Evolutionary conservation across 2,329 filamentous ascomycete species (phyloP).

Genomic region (Camillea tinctor): DNA sequence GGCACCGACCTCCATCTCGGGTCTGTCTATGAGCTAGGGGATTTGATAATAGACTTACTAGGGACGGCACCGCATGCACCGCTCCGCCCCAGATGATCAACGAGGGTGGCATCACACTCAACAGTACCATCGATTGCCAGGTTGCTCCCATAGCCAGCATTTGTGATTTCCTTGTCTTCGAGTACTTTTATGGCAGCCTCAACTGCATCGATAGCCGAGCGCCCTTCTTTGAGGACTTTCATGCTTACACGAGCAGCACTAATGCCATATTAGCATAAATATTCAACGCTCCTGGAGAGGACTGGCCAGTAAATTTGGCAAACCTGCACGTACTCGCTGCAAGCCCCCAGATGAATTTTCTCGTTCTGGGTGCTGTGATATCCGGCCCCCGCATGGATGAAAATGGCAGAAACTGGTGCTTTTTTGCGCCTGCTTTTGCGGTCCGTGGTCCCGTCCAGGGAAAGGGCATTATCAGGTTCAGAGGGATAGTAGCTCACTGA

Average conservation of each 20-base stretch:
- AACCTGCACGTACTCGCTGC: conserved; percentile 69
- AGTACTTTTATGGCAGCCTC: conserved; percentile 85
- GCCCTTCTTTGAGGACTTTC: conserved; percentile 74
- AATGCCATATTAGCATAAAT: conserved; percentile 4
- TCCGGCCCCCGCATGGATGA: conserved; percentile 92
- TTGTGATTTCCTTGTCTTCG: conserved; percentile 94
- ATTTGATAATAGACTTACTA: conserved; percentile 57
- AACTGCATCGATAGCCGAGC: conserved; percentile 80
- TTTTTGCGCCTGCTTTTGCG: conserved; percentile 24
- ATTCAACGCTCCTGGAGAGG: not conserved
- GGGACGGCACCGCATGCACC: conserved; percentile 90
- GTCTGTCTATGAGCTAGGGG: not conserved
- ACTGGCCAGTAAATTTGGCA: not conserved
- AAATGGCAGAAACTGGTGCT: conserved; percentile 63
- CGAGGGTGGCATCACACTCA: conserved; percentile 90
- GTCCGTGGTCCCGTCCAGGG: not conserved
- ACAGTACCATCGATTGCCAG: conserved; percentile 86
- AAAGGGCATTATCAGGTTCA: not conserved
- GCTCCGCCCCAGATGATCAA: conserved; percentile 87
- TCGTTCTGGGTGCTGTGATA: conserved; percentile 91
- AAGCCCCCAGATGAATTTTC: conserved; percentile 77
- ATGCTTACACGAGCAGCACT: conserved; percentile 86
- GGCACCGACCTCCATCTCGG: not conserved
- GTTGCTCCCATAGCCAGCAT: conserved; percentile 95
- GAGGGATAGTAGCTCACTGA: not conserved